Base-by-base conservation (phyloP, 108 stramenopile species). In the Bacterosira constricta region DNA sequence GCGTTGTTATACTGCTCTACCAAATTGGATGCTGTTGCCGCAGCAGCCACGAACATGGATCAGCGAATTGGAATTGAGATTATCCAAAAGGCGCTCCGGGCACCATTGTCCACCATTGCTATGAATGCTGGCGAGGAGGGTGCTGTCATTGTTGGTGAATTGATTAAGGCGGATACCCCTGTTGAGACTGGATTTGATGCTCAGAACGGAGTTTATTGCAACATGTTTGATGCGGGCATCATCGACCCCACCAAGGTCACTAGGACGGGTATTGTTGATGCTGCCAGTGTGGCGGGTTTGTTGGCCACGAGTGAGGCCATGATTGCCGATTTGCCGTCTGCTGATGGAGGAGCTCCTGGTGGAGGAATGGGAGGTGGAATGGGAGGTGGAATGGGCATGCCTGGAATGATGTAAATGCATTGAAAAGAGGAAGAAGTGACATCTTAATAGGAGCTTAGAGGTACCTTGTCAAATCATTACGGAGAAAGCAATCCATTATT, bases 171-270 rank as follows among this genome's bases (percentile, higher is more conserved):
- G 11, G 91, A 84, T 36, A 89, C 82, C 38, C 80, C 86, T 8
- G 63, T 92, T 41, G 82, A 89, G 47, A 75, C 56, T 35, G 97
- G 97, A 35, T 97, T 88, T 72, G 88, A 97, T 83, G 96, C 98
- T 39, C 88, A 91, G 79, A 95, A 92, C 37, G 92, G 88, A 51
- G 74, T 87, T 6, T 99, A 97, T 81, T 83, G 84, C 71, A 84
- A 99, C 75, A 93, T 99, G 97, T 86, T 95, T 66, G 82, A 84
- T 18, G 92, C 90, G 55, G 99, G 99, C 54, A 98, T 99, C 71
- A 99, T 99, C 81, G 99, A 99, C 82, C 99, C 99, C 11, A 97
- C 96, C 34, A 99, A 99, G 89, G 99, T 99, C n/a, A 97, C 97
- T 20, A 91, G 97, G 69, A 99, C 99, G 18, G 99, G 97, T 25